Base-by-base conservation (phyloP, 2,329 filamentous ascomycete genomes). In the Phyllosticta ampelicida region DNA sequence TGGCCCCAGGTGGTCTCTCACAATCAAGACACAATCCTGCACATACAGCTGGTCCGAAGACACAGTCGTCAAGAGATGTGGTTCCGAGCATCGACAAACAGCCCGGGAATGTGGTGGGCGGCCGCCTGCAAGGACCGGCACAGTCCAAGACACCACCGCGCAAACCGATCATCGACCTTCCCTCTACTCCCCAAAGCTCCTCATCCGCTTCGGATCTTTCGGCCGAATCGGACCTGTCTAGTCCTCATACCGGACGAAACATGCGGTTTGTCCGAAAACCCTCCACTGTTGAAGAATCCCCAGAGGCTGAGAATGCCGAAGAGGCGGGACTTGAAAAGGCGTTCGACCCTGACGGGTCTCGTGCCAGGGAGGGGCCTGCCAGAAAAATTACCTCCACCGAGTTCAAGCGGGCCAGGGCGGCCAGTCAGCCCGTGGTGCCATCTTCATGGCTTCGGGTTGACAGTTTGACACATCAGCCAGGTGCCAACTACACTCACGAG, bases 211-310 rank as follows among this genome's bases (percentile, higher is more conserved):
- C 36, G 4, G 36, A 44, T n/a, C 48, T 58, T 19, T 58, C 56
- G 11, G 56, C 53, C 11, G 36, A 44, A 44, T 44, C 36, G n/a
- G 36, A 44, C 36, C n/a, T 44, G 36, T 44, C 36, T 6, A 44
- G 36, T 44, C 36, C 36, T n/a, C 11, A 53, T 18, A 10, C 36
- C 26, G 51, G 13, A 23, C 20, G 55, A n/a, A 23, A 13, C 52
- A 9, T 44, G 36, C 36, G 36, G 13, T 44, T 60, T 51, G 54
- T 54, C 18, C 74, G 76, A 62, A 73, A 75, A 59, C 74, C 77
- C 11, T 77, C 76, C 3, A 68, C 75, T 11, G 75, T 79, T 1
- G 69, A 69, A 13, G 79, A 83, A 60, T 74, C 77, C 54, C 67
- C 72, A 44, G 74, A 76, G 56, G 71, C 69, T 20, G 74, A 77